Evolutionary conservation across 805 yeast species (phyloP).

Genomic region (Candida alai): DNA sequence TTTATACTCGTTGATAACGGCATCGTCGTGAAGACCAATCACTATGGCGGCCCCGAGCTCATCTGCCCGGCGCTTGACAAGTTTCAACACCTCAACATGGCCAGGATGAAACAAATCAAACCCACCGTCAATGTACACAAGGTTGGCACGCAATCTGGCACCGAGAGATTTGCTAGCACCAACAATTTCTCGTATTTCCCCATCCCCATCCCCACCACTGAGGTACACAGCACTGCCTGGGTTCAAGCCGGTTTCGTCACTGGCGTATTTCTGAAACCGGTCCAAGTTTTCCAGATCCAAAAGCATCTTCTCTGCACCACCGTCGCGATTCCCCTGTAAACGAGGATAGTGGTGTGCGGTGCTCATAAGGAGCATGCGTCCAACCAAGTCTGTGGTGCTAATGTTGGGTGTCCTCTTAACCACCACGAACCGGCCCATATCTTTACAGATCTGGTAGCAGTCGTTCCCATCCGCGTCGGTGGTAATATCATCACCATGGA

Average conservation of each 20-base stretch:
- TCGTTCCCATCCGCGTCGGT: constrained; percentile 95
- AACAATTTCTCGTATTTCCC: constrained; percentile 28
- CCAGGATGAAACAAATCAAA: constrained; percentile 94
- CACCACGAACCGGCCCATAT: constrained; percentile 79
- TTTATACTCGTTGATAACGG: constrained; percentile 48
- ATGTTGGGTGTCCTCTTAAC: constrained; percentile 93
- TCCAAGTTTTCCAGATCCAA: constrained; percentile 34
- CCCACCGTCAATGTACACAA: constrained; percentile 70
- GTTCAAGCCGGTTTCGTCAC: constrained; percentile 55
- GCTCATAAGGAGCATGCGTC: constrained; percentile 68
- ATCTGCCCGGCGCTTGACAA: constrained; percentile 37
- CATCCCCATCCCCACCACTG: constrained; percentile 27
- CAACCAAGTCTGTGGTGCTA: constrained; percentile 91
- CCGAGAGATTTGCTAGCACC: constrained; percentile 23
- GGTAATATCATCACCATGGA: constrained; percentile 97
- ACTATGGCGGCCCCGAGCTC: constrained; percentile 43
- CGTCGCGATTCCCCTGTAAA: no score
- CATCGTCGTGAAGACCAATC: constrained; percentile 67
- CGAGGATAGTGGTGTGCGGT: constrained; percentile 51
- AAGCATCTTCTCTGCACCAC: constrained; percentile 25
- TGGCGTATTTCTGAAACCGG: constrained; percentile 53
- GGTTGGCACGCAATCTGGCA: constrained; percentile 12
- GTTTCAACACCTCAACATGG: constrained; percentile 70
- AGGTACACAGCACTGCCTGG: constrained; percentile 58
- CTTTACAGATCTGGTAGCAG: constrained; percentile 81